Conservation (phyloP, 257 asterid species). For the Solanum bulbocastanum region DNA sequence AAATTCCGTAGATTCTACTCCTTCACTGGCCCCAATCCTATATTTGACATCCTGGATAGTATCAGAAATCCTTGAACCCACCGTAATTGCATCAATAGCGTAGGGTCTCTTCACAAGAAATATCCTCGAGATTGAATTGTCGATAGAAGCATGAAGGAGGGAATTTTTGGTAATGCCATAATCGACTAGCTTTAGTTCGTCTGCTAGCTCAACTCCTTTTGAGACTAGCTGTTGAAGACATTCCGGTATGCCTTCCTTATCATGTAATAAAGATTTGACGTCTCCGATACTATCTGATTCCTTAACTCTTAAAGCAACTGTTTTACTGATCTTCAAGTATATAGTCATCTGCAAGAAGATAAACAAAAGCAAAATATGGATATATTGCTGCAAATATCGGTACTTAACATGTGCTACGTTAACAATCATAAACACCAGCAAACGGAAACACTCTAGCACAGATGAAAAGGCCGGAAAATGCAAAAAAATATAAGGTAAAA, state of each 20-base stretch:
- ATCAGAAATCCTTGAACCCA: conserved; percentile 4
- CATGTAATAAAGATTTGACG: conserved; percentile 4
- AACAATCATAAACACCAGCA: not conserved
- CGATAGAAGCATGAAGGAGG: conserved; percentile 4
- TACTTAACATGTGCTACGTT: not conserved
- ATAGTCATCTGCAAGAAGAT: conserved; percentile 7
- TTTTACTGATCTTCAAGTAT: conserved; percentile 7
- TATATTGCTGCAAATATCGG: not conserved
- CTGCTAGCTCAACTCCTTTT: not conserved
- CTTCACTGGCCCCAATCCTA: not conserved
- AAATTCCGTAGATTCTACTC: not conserved
- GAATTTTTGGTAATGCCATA: conserved; percentile 7
- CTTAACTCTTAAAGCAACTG: conserved; percentile 7
- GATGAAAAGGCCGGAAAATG: not conserved
- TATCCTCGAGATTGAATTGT: not conserved
- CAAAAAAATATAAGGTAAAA: not conserved
- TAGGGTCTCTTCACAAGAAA: not conserved
- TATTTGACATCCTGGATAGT: conserved; percentile 10
- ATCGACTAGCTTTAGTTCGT: conserved; percentile 5
- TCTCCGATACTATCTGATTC: conserved; percentile 7
- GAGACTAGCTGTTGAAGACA: conserved; percentile 7
- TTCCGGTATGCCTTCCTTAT: conserved; percentile 16
- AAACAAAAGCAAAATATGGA: not conserved
- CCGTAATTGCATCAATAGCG: not conserved
- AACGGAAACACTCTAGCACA: not conserved